Evolutionary conservation across 1,139 yeast species (phyloP).

Genomic region (Scheffersomyces parashehatae): DNA sequence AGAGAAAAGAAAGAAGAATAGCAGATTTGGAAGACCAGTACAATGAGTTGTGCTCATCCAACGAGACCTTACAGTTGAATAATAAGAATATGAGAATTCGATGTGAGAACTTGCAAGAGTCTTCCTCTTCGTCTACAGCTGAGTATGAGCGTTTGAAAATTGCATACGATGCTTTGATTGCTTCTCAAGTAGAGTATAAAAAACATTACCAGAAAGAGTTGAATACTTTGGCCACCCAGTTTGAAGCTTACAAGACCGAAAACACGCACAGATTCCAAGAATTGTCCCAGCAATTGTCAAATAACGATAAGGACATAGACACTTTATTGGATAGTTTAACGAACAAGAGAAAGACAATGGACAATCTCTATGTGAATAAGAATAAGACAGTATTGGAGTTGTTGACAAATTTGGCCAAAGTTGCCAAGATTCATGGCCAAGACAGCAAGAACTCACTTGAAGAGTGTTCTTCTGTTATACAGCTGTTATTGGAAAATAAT

Average conservation of each 20-base stretch:
- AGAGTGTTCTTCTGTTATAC: constrained; percentile 33
- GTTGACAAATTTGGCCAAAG: constrained; percentile 43
- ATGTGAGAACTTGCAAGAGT: constrained; percentile 49
- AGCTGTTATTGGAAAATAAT: constrained; percentile 29
- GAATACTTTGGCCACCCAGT: constrained; percentile 25
- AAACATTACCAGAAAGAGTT: constrained; percentile 46
- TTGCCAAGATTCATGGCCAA: constrained; percentile 52
- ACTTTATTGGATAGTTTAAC: constrained; percentile 44
- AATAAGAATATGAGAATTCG: constrained; percentile 51
- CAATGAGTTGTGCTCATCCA: constrained; percentile 43
- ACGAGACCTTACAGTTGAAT: constrained; percentile 48
- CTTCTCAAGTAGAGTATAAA: constrained; percentile 59
- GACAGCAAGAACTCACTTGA: constrained; percentile 38
- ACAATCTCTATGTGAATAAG: constrained; percentile 46
- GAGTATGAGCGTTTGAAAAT: constrained; percentile 60
- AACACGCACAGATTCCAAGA: constrained; percentile 30
- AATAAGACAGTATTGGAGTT: constrained; percentile 48
- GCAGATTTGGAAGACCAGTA: constrained; percentile 60
- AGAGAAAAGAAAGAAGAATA: constrained; percentile 64
- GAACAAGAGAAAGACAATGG: constrained; percentile 44
- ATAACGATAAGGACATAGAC: constrained; percentile 48
- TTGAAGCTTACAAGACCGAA: constrained; percentile 41
- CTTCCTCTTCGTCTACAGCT: constrained; percentile 46
- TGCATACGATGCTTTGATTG: constrained; percentile 62
- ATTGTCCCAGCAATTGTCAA: constrained; percentile 28